Evolutionary conservation across 202 grass and related monocot species (phyloP), one percentile per base, ranked within the genome.

Genomic region (Setaria viridis): DNA sequence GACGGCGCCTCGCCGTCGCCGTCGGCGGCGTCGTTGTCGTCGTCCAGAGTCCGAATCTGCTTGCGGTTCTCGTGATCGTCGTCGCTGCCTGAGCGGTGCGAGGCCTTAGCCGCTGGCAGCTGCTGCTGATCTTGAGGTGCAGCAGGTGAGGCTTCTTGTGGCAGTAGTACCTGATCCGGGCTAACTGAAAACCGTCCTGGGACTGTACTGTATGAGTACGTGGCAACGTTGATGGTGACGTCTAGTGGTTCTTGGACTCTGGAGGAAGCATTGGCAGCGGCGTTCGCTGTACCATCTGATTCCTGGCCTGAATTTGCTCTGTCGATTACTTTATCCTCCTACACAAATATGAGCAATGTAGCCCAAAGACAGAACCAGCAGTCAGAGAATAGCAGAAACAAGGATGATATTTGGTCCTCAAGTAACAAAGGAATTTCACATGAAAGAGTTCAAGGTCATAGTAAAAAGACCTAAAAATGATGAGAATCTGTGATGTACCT

Each of bases 61-160:
- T 34, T 25, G 16, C 37, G 16, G 32, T 60, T 16, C 25, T 9
- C 88, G 39, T 51, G 68, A 3, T 72, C 71, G 46, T 65, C 48
- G 32, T 48, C 81, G 10, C 55, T 65, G n/a, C 17, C 77, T 7
- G 84, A 71, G 3, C 32, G 29, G 74, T 11, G 43, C 43, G 41
- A 25, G 0, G 74, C 39, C 20, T 62, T 50, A 20, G 80, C 46
- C 35, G n/a, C 41, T 42, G 10, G 20, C 45, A 56, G 66, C 74
- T 82, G 76, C 65, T 81, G 76, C 64, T 85, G 78, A 14, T 67
- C 70, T 59, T 87, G 70, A 63, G 33, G 19, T 20, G 59, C 14
- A 13, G 45, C 72, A 72, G 66, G 67, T n/a, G 69, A 62, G 4
- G 70, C 11, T 20, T 60, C 53, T 4, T 49, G 50, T 17, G 67